Evolutionary conservation across 768 basidiomycete genomes (phyloP).

Genomic region (Clitopilus hobsonii): DNA sequence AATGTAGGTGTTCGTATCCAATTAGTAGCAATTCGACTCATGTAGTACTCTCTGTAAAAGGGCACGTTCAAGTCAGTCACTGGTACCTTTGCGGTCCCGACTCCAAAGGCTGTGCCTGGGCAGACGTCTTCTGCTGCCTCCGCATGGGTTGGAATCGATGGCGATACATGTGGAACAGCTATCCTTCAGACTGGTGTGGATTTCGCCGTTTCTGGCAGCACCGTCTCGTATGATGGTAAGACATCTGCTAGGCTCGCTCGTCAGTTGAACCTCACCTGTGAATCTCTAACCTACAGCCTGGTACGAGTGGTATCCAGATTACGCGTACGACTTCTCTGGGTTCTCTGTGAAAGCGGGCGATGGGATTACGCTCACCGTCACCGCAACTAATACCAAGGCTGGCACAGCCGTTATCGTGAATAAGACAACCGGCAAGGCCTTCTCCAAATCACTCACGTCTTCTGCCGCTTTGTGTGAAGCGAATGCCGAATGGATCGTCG

Average conservation of each 20-base stretch:
- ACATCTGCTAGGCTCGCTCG: background rate
- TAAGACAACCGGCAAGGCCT: constrained; percentile 9
- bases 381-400: constrained; percentile 16
- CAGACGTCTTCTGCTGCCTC: constrained; percentile 22
- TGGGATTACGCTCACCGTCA: constrained; percentile 22
- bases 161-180: constrained; percentile 27
- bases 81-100: constrained; percentile 28
- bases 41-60: constrained; percentile 6
- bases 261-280: no score
- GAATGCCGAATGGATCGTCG: constrained; percentile 35
- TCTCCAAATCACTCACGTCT: constrained; percentile 24
- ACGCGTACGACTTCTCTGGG: constrained; percentile 25
- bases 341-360: constrained; percentile 22
- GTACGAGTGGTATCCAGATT: constrained; percentile 29
- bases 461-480: constrained; percentile 23
- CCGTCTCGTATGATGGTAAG: constrained; percentile 3
- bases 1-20: constrained; percentile 9
- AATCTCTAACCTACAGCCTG: constrained; percentile 13
- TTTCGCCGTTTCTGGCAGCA: constrained; percentile 2
- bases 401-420: constrained; percentile 26
- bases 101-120: constrained; percentile 11
- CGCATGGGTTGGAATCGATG: constrained; percentile 33
- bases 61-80: constrained; percentile 30
- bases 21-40: background rate
- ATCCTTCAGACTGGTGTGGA: constrained; percentile 25